These are phyloP conservation scores for Blastocystis sp. DNA, from an alignment of 352 stramenopile species.

Conservation along the genomic window DNA sequence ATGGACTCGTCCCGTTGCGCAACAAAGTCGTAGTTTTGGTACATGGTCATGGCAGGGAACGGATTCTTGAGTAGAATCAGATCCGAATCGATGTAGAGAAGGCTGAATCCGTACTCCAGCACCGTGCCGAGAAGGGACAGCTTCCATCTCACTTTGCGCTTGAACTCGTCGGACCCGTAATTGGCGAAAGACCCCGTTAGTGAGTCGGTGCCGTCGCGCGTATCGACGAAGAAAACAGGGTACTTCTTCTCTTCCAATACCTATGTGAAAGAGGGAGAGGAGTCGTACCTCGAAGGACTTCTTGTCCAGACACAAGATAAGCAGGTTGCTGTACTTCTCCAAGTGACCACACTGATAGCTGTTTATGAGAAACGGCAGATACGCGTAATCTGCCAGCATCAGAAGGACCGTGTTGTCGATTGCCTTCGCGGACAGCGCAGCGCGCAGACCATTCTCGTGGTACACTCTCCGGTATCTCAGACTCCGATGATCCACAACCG, in stretches of 20 bases:
- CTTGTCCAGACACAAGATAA: background rate
- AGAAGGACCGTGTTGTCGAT: background rate
- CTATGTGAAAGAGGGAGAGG: background rate
- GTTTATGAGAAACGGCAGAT: background rate
- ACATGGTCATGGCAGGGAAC: background rate
- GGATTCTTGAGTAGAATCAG: slow-evolving; percentile 41
- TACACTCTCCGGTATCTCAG: no score
- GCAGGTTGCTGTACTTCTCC: background rate
- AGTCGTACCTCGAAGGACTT: background rate
- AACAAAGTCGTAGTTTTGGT: slow-evolving; percentile 31
- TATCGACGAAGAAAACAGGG: background rate
- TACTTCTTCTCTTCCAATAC: background rate
- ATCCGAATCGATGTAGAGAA: slow-evolving; percentile 58
- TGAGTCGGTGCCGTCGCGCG: background rate
- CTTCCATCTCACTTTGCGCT: slow-evolving; percentile 32
- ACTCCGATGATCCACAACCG: no score
- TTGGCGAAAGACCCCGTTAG: background rate
- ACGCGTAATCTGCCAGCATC: background rate
- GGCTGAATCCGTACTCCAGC: background rate
- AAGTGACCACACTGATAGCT: background rate
- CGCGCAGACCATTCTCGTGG: no score
- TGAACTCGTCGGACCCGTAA: slow-evolving; percentile 15
- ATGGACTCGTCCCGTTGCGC: slow-evolving; percentile 20
- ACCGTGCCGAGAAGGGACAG: slow-evolving; percentile 25
- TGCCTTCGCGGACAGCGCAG: no score